Evolutionary conservation across 2,329 filamentous ascomycete genomes (phyloP).

Genomic region (Arthrobotrys iridis): DNA sequence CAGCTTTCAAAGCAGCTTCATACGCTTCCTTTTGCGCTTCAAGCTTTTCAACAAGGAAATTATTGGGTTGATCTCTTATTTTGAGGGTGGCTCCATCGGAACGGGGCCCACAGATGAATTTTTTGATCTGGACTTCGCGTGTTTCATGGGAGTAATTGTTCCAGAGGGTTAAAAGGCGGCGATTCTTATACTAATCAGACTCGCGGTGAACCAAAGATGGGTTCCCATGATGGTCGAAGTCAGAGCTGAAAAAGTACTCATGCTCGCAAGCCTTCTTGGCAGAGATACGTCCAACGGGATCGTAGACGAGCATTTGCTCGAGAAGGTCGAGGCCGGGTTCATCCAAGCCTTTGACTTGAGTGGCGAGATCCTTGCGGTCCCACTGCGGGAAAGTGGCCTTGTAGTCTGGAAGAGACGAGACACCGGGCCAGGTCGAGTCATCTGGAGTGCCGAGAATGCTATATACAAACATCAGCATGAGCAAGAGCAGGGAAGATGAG

Average conservation of each 20-base stretch:
- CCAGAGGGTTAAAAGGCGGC: constrained; percentile 18
- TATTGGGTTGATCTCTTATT: background rate
- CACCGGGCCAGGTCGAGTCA: constrained; percentile 85
- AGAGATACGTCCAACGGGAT: constrained; percentile 85
- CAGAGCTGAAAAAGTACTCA: constrained; percentile 73
- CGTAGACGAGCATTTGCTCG: constrained; percentile 80
- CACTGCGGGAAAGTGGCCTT: constrained; percentile 93
- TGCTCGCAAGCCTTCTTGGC: constrained; percentile 88
- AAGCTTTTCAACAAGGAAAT: background rate
- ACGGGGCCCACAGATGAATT: background rate
- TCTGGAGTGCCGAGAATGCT: constrained; percentile 83
- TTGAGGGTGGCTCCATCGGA: constrained; percentile 3
- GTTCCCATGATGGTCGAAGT: constrained; percentile 60
- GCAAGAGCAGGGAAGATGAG: background rate
- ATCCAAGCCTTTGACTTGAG: constrained; percentile 78
- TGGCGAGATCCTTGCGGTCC: constrained; percentile 74
- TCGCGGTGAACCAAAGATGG: constrained; percentile 49
- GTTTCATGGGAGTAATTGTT: constrained; percentile 24
- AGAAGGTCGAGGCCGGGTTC: constrained; percentile 75
- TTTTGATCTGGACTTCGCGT: constrained; percentile 18
- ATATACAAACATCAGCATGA: constrained; percentile 23
- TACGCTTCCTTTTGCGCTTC: constrained; percentile 8
- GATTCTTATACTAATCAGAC: constrained; percentile 50
- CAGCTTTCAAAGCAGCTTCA: background rate
- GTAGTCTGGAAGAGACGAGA: constrained; percentile 94